Evolutionary conservation across 2,329 filamentous ascomycete genomes (phyloP).

Genomic region (Penicillium hesseltinei): DNA sequence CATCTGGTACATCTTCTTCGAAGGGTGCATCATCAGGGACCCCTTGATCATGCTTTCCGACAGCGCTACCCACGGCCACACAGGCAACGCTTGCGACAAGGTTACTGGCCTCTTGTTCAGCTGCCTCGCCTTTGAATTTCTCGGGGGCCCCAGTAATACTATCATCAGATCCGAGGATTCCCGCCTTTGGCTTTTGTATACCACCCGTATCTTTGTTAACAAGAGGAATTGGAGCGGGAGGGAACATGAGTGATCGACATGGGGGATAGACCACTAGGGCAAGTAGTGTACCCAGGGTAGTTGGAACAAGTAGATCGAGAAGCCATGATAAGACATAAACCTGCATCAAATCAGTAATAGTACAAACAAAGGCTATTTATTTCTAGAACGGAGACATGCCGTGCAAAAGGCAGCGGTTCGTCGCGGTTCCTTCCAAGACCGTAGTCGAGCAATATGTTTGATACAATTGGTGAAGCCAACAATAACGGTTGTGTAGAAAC

Average conservation of each 20-base stretch:
- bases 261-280: slow-evolving; percentile 65
- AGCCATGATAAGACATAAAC: slow-evolving; percentile 66
- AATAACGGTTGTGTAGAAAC: slow-evolving; percentile 76
- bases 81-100: slow-evolving; percentile 72
- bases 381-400: slow-evolving; percentile 34
- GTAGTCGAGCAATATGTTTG: slow-evolving; percentile 72
- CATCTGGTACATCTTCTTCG: slow-evolving; percentile 60
- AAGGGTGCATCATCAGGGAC: slow-evolving; percentile 55
- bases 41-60: slow-evolving; percentile 70
- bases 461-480: slow-evolving; percentile 63
- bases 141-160: slow-evolving; percentile 79
- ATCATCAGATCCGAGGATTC: slow-evolving; percentile 71
- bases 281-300: slow-evolving; percentile 59
- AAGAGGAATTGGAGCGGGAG: slow-evolving; percentile 71
- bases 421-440: slow-evolving; percentile 73
- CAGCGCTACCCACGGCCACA: slow-evolving; percentile 71
- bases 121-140: slow-evolving; percentile 77
- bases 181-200: slow-evolving; percentile 72
- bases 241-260: slow-evolving; percentile 65
- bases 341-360: slow-evolving; percentile 23
- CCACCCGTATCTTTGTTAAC: slow-evolving; percentile 69
- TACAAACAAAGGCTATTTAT: not conserved
- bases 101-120: slow-evolving; percentile 78
- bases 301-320: slow-evolving; percentile 67
- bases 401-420: slow-evolving; percentile 66